These are phyloP conservation scores for Phialemonium atrogriseum DNA, from an alignment of 2,329 filamentous ascomycete genomes.

Conservation along the genomic window DNA sequence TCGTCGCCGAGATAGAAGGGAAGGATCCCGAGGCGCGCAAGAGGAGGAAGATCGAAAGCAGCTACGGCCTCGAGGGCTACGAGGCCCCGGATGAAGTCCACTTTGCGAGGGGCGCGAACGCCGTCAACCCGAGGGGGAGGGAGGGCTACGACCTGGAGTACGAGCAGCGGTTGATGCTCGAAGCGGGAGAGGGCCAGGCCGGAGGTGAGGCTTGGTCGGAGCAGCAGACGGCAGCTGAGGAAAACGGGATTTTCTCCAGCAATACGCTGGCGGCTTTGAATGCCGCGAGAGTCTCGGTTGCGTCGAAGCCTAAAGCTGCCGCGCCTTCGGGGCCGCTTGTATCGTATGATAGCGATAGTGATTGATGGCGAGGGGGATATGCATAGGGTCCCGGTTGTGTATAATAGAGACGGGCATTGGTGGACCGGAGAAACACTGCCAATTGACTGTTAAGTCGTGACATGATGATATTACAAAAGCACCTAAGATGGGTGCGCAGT, in stretches of 20 bases:
- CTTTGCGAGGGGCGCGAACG: conserved; percentile 71
- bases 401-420: no score
- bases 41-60: conserved; percentile 79
- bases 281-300: conserved; percentile 43
- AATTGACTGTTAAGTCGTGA: conserved; percentile 1
- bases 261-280: conserved; percentile 75
- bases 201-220: conserved; percentile 25
- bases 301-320: conserved; percentile 44
- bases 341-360: conserved; percentile 73
- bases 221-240: conserved; percentile 26
- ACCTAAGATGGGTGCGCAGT: no score
- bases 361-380: no score
- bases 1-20: conserved; percentile 89
- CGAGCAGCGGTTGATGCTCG: conserved; percentile 50
- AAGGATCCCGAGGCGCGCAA: conserved; percentile 81
- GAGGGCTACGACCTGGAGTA: conserved; percentile 56
- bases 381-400: not conserved
- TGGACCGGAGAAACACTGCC: not conserved
- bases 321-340: conserved; percentile 64
- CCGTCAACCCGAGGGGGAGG: conserved; percentile 50
- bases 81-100: conserved; percentile 92
- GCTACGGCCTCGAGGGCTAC: conserved; percentile 83
- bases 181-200: conserved; percentile 41
- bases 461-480: conserved; percentile 5
- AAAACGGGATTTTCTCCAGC: conserved; percentile 67